Conservation (phyloP, 2,329 filamentous ascomycete species). For the Aspergillus sp. region DNA sequence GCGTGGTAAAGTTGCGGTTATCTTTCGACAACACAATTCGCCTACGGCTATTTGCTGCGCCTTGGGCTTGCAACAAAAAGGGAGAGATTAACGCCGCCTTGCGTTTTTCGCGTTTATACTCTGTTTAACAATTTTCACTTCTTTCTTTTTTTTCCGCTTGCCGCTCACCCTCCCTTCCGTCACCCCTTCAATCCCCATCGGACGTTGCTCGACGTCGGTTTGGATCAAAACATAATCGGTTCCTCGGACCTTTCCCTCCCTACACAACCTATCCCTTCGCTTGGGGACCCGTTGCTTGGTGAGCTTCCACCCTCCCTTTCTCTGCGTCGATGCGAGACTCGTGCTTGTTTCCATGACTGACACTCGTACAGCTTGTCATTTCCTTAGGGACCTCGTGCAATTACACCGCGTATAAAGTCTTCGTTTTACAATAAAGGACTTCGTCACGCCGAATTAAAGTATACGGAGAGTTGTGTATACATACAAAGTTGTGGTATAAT, state of each 20-base stretch:
- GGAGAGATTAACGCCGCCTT: slow-evolving; percentile 35
- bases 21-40: slow-evolving; percentile 24
- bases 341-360: slow-evolving; percentile 13
- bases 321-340: neutral
- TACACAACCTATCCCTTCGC: slow-evolving; percentile 23
- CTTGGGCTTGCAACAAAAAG: slow-evolving; percentile 36
- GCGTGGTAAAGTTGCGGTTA: slow-evolving; percentile 38
- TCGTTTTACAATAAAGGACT: neutral
- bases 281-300: slow-evolving; percentile 17
- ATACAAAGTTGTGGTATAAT: neutral
- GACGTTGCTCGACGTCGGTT: slow-evolving; percentile 29
- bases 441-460: neutral
- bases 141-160: slow-evolving; percentile 12
- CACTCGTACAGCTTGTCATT: slow-evolving; percentile 25
- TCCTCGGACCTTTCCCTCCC: slow-evolving; percentile 10
- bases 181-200: slow-evolving; percentile 30
- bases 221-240: slow-evolving; percentile 20
- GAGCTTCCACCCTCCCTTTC: neutral
- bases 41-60: slow-evolving; percentile 26
- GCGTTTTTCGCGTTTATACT: slow-evolving; percentile 22
- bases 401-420: neutral
- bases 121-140: slow-evolving; percentile 26
- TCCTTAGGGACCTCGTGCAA: slow-evolving; percentile 32
- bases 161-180: slow-evolving; percentile 24
- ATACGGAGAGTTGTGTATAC: slow-evolving; percentile 18